These are phyloP conservation scores for Alternaria infectoria DNA, from an alignment of 2,329 filamentous ascomycete genomes.

Conservation along the genomic window DNA sequence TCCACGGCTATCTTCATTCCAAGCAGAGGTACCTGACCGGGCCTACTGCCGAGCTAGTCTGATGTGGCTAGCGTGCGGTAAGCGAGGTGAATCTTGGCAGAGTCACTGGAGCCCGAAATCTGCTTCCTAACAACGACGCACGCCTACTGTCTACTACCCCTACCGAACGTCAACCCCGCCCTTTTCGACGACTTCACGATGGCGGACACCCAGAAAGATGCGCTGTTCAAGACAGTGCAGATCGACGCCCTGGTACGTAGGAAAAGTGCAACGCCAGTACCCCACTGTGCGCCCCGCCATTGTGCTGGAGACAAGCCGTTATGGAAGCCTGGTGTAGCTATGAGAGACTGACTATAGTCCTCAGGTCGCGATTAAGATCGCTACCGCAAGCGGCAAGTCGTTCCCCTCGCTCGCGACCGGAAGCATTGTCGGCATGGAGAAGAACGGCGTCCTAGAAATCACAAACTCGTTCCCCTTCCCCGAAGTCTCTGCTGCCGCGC, in stretches of 20 bases:
- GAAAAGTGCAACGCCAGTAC: constrained; percentile 40
- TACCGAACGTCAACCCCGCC: constrained; percentile 17
- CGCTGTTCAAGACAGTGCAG: constrained; percentile 82
- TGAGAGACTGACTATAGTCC: constrained; percentile 27
- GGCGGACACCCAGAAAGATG: constrained; percentile 47
- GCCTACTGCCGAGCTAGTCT: background rate
- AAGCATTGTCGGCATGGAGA: constrained; percentile 92
- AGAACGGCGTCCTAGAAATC: constrained; percentile 79
- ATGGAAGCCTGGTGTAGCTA: background rate
- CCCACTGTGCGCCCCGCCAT: constrained; percentile 40
- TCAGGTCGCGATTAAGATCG: constrained; percentile 96
- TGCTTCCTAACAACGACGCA: constrained; percentile 26
- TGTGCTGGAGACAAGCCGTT: constrained; percentile 17
- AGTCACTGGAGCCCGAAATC: constrained; percentile 22
- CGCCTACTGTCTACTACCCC: constrained; percentile 24
- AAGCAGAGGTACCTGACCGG: background rate
- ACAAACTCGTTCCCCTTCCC: constrained; percentile 97
- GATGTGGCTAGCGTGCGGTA: constrained; percentile 17
- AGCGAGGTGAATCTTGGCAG: constrained; percentile 28
- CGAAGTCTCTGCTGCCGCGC: constrained; percentile 74
- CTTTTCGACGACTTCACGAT: constrained; percentile 33
- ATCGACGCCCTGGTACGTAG: constrained; percentile 86
- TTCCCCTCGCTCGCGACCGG: constrained; percentile 92
- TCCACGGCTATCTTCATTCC: background rate
- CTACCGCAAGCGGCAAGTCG: constrained; percentile 87